Conservation (phyloP, 306 rosid species). For the Quillaja saponaria region DNA sequence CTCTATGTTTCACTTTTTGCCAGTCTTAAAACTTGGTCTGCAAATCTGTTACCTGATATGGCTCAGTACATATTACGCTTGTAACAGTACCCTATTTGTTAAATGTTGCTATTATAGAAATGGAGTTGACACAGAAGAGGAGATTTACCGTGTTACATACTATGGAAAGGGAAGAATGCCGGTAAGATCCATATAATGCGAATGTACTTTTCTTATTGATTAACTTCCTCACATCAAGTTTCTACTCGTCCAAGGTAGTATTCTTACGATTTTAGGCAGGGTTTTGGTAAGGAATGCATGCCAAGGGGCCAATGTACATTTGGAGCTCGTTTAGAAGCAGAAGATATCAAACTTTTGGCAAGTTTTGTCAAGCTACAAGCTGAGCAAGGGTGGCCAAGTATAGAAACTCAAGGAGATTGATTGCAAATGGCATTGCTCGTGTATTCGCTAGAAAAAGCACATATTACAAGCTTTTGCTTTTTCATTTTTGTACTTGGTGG, state of each 20-base stretch:
- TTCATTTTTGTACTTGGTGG: no score
- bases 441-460: no score
- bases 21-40: constrained; percentile 7
- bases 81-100: background rate
- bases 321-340: constrained; percentile 87
- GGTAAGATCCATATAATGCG: no score
- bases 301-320: constrained; percentile 97
- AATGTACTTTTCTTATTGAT: no score
- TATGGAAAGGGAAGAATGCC: no score
- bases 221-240: constrained; percentile 13
- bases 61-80: background rate
- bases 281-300: constrained; percentile 80
- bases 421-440: no score
- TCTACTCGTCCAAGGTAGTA: constrained; percentile 18
- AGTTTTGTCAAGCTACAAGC: constrained; percentile 86
- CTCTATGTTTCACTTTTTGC: no score
- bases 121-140: constrained; percentile 77
- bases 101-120: constrained; percentile 53
- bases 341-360: constrained; percentile 78
- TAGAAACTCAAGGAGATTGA: constrained; percentile 41
- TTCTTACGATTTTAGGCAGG: constrained; percentile 44
- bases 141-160: constrained; percentile 73
- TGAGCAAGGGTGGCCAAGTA: constrained; percentile 80
- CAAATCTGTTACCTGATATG: constrained; percentile 6
- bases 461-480: no score